Base-by-base conservation (phyloP, 208 protist species). In the Herpetomonas samuelpessoai region DNA sequence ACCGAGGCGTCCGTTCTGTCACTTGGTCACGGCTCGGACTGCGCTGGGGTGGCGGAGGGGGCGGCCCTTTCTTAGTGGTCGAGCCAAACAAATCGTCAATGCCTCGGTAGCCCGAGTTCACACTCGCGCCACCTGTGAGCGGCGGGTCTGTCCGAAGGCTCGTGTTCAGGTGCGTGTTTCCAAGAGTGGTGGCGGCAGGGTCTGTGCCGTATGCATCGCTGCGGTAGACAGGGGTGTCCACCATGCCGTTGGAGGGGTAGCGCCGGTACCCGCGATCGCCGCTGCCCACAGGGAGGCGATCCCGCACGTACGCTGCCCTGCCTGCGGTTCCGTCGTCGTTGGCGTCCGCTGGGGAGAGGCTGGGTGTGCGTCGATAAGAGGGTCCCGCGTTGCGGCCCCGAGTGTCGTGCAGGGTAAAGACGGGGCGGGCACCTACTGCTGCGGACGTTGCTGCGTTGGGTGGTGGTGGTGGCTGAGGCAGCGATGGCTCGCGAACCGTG, bases 401-500 rank as follows among this genome's bases (percentile, higher is more conserved):
- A 12, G 51, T 27, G 27, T 22, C n/a, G 29, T 21, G 51, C 24
- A 30, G 12, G 24, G n/a, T 12, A 26, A 30, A 26, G 21, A 38
- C 24, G 12, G 51, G 31, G 22, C 24, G 51, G 14, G 51, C 51
- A 12, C 18, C 28, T 28, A 24, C 45, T 58, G n/a, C 55, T 19
- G 2, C 47, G 55, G 1, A 50, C 1, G 24, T 62, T 61, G 26
- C 64, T 62, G 18, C 30, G 49, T 26, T 59, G 41, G 19, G 63
- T 27, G 30, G 21, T 22, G 22, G 41, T 62, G 46, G 30, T 35
- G 22, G 14, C 22, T 35, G 27, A 14, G 19, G 7, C 30, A 3
- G 28, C 10, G 50, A 28, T 24, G 55, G 58, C 18, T 29, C 65
- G 9, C 19, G 57, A 12, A 56, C 53, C 19, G 54, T 70, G 56